phyloP scores from a whole-genome alignment of 768 basidiomycete species.

The Russula brevipes region DNA sequence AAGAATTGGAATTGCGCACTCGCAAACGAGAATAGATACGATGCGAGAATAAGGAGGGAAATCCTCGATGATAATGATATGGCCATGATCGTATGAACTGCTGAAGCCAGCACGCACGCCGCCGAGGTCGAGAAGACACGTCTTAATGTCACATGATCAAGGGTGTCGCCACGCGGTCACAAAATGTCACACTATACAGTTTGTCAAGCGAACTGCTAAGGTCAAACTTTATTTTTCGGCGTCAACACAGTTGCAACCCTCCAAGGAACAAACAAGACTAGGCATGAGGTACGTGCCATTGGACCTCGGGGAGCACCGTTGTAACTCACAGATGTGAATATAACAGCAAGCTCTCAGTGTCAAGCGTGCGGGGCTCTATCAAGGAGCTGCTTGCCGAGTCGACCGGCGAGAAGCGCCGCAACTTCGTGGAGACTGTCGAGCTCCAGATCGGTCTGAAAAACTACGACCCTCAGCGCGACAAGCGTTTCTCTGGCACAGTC shows the following conservation, averaged over 20 bases:
- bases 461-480: constrained; percentile 99
- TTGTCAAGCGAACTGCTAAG: background rate
- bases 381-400: constrained; percentile 83
- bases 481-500: constrained; percentile 99
- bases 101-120: no score
- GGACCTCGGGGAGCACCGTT: background rate
- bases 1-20: constrained; percentile 26
- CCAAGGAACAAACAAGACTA: constrained; percentile 5
- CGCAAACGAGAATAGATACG: constrained; percentile 9
- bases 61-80: constrained; percentile 1
- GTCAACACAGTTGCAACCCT: constrained; percentile 5
- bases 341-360: constrained; percentile 87
- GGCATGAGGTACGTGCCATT: constrained; percentile 27
- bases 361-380: constrained; percentile 99
- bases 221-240: constrained; percentile 19
- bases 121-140: no score
- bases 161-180: background rate
- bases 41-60: constrained; percentile 5
- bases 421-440: constrained; percentile 95
- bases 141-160: no score
- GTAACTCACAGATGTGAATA: constrained; percentile 6
- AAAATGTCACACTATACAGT: constrained; percentile 23
- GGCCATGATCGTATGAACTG: no score
- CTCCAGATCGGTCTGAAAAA: constrained; percentile 97
- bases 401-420: constrained; percentile 84